Evolutionary conservation across 2,329 filamentous ascomycete genomes (phyloP).

Genomic region (Colletotrichum acutatum): DNA sequence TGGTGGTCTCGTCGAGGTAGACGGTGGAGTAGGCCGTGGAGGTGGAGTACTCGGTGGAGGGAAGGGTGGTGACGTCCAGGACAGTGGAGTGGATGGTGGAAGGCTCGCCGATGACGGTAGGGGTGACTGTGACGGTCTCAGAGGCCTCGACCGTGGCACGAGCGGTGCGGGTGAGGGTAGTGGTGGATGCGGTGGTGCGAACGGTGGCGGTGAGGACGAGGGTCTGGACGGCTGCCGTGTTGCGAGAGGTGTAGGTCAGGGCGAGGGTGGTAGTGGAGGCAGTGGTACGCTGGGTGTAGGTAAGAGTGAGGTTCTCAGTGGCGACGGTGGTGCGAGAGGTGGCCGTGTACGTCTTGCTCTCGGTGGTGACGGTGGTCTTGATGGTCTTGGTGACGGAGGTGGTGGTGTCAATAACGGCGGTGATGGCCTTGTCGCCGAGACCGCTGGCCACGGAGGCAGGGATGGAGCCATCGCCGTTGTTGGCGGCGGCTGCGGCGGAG

Average conservation of each 20-base stretch:
- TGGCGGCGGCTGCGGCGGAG: background rate
- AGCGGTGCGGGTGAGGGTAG: constrained; percentile 9
- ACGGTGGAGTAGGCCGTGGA: constrained; percentile 1
- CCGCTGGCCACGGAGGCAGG: background rate
- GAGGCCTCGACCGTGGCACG: constrained; percentile 5
- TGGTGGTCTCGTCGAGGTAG: constrained; percentile 8
- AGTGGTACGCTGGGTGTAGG: constrained; percentile 5
- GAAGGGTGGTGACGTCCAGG: constrained; percentile 7
- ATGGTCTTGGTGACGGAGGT: constrained; percentile 1
- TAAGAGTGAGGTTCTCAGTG: constrained; percentile 12
- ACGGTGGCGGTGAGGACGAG: background rate
- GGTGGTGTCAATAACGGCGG: constrained; percentile 39
- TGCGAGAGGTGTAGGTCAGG: constrained; percentile 1
- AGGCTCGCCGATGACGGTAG: constrained; percentile 3
- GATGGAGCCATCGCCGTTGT: background rate
- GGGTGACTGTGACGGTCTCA: background rate
- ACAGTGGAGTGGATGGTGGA: background rate
- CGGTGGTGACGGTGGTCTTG: constrained; percentile 6
- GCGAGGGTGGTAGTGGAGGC: constrained; percentile 2
- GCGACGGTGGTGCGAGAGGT: constrained; percentile 9
- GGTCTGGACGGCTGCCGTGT: background rate
- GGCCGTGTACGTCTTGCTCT: constrained; percentile 3
- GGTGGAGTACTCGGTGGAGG: background rate
- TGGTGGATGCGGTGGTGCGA: constrained; percentile 3
- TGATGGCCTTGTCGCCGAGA: background rate